These are phyloP conservation scores for Lipomyces mesembrius DNA, from an alignment of 805 yeast genomes.

Conservation along the genomic window DNA sequence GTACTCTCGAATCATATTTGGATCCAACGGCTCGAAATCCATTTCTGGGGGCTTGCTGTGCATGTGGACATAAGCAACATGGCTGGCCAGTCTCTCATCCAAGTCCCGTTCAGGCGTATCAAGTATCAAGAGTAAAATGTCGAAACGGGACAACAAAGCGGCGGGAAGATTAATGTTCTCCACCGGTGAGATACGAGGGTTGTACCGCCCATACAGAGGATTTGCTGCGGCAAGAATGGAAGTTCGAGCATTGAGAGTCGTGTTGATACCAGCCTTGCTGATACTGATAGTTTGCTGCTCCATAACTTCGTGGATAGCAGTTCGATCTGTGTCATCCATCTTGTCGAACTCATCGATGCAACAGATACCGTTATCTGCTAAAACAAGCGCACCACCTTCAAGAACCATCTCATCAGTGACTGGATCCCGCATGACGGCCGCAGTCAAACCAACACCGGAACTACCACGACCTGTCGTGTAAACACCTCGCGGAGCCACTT, in stretches of 20 bases:
- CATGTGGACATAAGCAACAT: conserved; percentile 96
- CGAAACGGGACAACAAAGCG: conserved; percentile 92
- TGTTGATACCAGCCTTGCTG: conserved; percentile 96
- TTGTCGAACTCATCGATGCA: conserved; percentile 99
- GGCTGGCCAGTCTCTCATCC: conserved; percentile 87
- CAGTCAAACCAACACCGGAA: conserved; percentile 97
- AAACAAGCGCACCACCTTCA: conserved; percentile 96
- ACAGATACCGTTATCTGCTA: conserved; percentile 97
- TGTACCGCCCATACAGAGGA: conserved; percentile 93
- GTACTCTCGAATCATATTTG: conserved; percentile 81
- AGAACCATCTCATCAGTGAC: conserved; percentile 98
- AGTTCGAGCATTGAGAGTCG: conserved; percentile 92
- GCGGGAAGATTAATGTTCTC: conserved; percentile 97
- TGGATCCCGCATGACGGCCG: conserved; percentile 98
- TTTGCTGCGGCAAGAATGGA: conserved; percentile 98
- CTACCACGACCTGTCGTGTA: conserved; percentile 99
- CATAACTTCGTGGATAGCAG: conserved; percentile 99
- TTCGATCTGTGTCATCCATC: conserved; percentile 96
- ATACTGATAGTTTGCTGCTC: conserved; percentile 98
- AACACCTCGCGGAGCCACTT: conserved; percentile 94
- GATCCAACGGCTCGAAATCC: conserved; percentile 75
- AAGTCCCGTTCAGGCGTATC: conserved; percentile 80
- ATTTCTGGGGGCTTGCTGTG: conserved; percentile 81
- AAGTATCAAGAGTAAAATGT: conserved; percentile 80
- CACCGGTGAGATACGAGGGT: conserved; percentile 85